A percentile compares a stretch with the other conserved stretches of the same genome.
Conservation (phyloP, 2,329 filamentous ascomycete genomes). For the Bipolaris bicolor region DNA sequence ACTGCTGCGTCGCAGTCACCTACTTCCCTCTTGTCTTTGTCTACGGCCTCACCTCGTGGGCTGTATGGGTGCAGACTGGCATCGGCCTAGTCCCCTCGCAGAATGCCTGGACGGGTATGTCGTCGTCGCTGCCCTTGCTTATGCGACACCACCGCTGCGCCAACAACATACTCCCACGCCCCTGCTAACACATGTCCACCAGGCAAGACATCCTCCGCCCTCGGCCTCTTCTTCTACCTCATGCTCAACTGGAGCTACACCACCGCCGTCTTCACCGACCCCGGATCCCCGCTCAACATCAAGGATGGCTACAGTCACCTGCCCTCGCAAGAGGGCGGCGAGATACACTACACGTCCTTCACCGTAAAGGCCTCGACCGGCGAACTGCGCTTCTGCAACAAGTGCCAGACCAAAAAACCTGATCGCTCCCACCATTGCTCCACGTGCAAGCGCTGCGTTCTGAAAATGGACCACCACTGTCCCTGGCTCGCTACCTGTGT, state of each 20-base stretch:
- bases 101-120: slow-evolving; percentile 47
- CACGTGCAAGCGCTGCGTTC: slow-evolving; percentile 87
- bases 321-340: slow-evolving; percentile 69
- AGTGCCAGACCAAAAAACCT: slow-evolving; percentile 92
- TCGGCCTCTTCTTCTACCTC: slow-evolving; percentile 74
- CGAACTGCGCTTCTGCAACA: slow-evolving; percentile 90
- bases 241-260: slow-evolving; percentile 90
- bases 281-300: slow-evolving; percentile 68
- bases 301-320: slow-evolving; percentile 75
- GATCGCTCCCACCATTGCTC: slow-evolving; percentile 97
- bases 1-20: slow-evolving; percentile 77
- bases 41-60: slow-evolving; percentile 91
- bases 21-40: slow-evolving; percentile 92
- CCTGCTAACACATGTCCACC: neutral
- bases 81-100: slow-evolving; percentile 62
- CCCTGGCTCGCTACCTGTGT: slow-evolving; percentile 97
- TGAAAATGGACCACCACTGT: slow-evolving; percentile 99
- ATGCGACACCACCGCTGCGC: neutral
- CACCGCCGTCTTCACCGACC: slow-evolving; percentile 88
- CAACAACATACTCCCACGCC: neutral
- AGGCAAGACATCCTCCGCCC: slow-evolving; percentile 59
- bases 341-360: slow-evolving; percentile 70
- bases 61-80: slow-evolving; percentile 80
- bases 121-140: slow-evolving; percentile 5
- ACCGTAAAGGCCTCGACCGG: slow-evolving; percentile 88